Conservation (phyloP, 345 rosid genomes). For the Syzygium grande region DNA sequence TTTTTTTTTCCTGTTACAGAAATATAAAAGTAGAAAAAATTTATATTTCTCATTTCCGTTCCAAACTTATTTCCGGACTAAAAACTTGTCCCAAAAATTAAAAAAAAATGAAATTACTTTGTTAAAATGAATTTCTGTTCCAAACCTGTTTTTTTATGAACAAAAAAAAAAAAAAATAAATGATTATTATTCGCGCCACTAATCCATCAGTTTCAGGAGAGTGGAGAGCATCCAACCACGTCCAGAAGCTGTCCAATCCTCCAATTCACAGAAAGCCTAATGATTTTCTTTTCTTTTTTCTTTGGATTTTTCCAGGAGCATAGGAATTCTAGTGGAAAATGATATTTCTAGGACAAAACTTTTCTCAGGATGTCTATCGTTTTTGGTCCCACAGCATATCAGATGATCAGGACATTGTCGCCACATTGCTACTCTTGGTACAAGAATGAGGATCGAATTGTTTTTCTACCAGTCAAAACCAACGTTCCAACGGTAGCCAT, state of each 20-base stretch:
- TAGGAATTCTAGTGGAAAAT: background rate
- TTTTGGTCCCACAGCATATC: background rate
- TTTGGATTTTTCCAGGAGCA: background rate
- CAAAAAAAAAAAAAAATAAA: too few species aligned
- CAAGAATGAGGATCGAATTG: background rate
- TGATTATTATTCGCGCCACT: too few species aligned
- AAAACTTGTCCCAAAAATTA: too few species aligned
- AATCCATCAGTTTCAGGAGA: background rate
- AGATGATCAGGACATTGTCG: background rate
- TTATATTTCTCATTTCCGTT: too few species aligned
- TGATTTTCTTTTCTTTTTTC: background rate
- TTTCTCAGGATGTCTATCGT: background rate
- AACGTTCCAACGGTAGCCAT: background rate
- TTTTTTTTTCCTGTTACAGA: too few species aligned
- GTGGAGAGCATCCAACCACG: background rate
- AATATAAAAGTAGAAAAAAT: too few species aligned
- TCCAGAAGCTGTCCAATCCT: background rate
- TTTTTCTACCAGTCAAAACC: background rate
- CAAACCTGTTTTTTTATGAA: too few species aligned
- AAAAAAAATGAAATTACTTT: too few species aligned
- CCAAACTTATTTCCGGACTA: too few species aligned
- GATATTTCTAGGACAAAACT: background rate
- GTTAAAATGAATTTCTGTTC: too few species aligned
- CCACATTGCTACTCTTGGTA: background rate
- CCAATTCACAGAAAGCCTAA: background rate